phyloP scores from a whole-genome alignment of 371 early-diverging fungal genomes.

The Mucor circinelloides region DNA sequence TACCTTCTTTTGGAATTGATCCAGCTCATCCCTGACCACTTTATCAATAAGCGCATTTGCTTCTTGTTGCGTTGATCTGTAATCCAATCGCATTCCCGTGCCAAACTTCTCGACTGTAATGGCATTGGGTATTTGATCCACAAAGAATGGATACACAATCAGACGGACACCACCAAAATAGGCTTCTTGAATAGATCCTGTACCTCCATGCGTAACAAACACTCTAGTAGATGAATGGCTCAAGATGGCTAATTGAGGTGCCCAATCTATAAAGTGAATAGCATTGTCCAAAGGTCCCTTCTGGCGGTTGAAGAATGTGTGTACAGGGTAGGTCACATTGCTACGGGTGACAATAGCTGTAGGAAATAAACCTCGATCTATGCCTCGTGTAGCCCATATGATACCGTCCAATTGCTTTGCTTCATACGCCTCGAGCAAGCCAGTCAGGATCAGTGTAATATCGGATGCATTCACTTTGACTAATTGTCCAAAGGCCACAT shows the following conservation, averaged over 20 bases:
- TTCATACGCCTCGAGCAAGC: conserved; percentile 15
- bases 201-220: conserved; percentile 45
- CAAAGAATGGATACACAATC: conserved; percentile 40
- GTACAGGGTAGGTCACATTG: neutral
- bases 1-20: conserved; percentile 2
- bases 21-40: conserved; percentile 2
- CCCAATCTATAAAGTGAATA: conserved; percentile 21
- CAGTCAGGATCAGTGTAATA: conserved; percentile 19
- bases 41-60: neutral
- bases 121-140: conserved; percentile 32
- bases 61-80: neutral
- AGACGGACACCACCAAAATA: conserved; percentile 29
- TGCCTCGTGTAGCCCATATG: conserved; percentile 28
- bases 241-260: conserved; percentile 44
- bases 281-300: neutral
- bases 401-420: conserved; percentile 30
- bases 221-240: conserved; percentile 32
- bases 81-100: neutral
- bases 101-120: conserved; percentile 8
- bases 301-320: neutral
- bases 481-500: conserved; percentile 42
- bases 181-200: conserved; percentile 35
- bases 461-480: neutral
- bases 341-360: neutral
- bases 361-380: neutral